Percentiles rank a stretch among this genome's conserved stretches.
These are phyloP conservation scores for Mrakia blollopis DNA, from an alignment of 768 basidiomycete species.

Conservation along the genomic window DNA sequence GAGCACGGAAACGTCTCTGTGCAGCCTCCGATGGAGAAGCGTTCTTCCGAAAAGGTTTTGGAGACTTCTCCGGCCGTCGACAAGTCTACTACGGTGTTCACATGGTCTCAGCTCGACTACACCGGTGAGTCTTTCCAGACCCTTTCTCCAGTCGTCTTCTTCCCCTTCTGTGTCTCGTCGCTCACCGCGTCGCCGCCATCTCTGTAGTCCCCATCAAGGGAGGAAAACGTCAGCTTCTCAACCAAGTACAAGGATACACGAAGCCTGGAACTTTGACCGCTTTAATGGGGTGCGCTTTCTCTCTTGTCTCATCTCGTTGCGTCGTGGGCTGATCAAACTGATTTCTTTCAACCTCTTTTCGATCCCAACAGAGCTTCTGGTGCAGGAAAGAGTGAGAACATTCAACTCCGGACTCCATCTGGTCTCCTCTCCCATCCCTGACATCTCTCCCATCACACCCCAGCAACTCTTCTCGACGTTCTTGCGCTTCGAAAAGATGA, in stretches of 20 bases:
- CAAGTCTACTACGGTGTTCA: slow-evolving; percentile 56
- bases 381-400: slow-evolving; percentile 45
- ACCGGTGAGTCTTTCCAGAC: slow-evolving; percentile 36
- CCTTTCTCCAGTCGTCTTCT: too few relatives aligned
- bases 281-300: background rate
- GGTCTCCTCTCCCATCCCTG: too few relatives aligned
- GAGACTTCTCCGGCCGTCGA: slow-evolving; percentile 39
- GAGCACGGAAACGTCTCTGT: too few relatives aligned
- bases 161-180: too few relatives aligned
- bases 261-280: background rate
- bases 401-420: too few relatives aligned
- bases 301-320: slow-evolving; percentile 10
- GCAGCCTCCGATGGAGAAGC: too few relatives aligned
- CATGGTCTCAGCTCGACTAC: slow-evolving; percentile 71
- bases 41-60: too few relatives aligned
- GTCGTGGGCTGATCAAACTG: too few relatives aligned
- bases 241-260: slow-evolving; percentile 46
- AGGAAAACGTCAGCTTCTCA: slow-evolving; percentile 42
- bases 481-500: slow-evolving; percentile 39
- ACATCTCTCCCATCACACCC: too few relatives aligned
- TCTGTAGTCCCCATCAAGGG: slow-evolving; percentile 42
- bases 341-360: too few relatives aligned
- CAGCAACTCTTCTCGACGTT: slow-evolving; percentile 36
- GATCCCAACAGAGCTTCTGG: slow-evolving; percentile 43
- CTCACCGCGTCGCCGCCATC: too few relatives aligned